phyloP scores from a whole-genome alignment of 2,329 filamentous ascomycete species.

The Xylaria sp. region DNA sequence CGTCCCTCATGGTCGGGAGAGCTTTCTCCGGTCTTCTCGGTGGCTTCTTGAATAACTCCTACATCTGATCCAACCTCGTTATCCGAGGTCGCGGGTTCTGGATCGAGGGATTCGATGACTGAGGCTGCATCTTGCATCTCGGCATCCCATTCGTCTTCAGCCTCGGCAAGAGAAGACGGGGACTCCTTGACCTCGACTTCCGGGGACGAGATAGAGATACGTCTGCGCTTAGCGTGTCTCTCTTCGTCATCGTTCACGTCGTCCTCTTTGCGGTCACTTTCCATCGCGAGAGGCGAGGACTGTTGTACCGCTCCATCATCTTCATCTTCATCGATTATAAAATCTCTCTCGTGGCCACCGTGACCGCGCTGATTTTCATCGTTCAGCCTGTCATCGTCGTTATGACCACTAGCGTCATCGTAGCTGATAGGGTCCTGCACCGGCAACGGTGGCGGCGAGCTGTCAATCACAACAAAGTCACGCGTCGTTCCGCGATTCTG shows the following conservation, averaged over 20 bases:
- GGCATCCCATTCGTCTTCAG: conserved; percentile 20
- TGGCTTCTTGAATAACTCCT: conserved; percentile 7
- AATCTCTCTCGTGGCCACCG: conserved; percentile 1
- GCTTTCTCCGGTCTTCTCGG: neutral
- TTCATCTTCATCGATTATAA: conserved; percentile 18
- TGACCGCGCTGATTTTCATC: neutral
- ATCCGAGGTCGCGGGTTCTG: neutral
- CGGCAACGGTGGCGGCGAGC: conserved; percentile 35
- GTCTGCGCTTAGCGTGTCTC: conserved; percentile 44
- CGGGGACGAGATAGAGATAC: conserved; percentile 43
- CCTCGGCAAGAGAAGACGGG: neutral
- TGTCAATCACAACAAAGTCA: conserved; percentile 37
- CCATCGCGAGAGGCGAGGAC: conserved; percentile 30
- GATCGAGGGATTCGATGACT: conserved; percentile 25
- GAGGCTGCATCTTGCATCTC: conserved; percentile 28
- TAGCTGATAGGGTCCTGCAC: neutral
- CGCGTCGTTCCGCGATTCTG: conserved; percentile 25
- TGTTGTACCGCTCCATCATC: conserved; percentile 30
- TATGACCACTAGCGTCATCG: conserved; percentile 5
- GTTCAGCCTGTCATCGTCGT: neutral
- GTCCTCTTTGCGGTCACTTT: neutral
- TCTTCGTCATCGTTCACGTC: conserved; percentile 10
- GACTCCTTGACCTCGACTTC: conserved; percentile 15
- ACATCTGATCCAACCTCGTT: conserved; percentile 3
- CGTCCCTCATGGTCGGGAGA: conserved; percentile 11